Conservation (phyloP, 106 monocot genomes). For the Posidonia australis region DNA sequence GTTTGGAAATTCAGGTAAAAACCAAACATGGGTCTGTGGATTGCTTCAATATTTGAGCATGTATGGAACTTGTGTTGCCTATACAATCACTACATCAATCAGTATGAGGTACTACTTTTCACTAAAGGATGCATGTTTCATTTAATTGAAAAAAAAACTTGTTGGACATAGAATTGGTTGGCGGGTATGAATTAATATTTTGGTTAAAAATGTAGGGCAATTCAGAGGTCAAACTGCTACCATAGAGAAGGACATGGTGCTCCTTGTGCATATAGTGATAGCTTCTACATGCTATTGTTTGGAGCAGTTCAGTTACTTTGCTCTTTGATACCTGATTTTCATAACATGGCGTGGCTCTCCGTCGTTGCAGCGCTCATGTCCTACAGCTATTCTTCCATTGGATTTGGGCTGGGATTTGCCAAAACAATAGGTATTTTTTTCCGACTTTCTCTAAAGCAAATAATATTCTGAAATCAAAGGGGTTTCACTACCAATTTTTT, state of each 20-base stretch:
- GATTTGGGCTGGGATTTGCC: slow-evolving; percentile 58
- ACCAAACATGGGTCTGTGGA: slow-evolving; percentile 21
- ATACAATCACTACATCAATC: slow-evolving; percentile 17
- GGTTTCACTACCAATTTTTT: no score
- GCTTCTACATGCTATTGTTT: slow-evolving; percentile 53
- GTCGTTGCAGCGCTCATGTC: slow-evolving; percentile 69
- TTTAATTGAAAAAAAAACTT: no score
- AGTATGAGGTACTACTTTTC: slow-evolving; percentile 14
- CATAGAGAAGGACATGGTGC: slow-evolving; percentile 18
- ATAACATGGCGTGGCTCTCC: slow-evolving; percentile 85
- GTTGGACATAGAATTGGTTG: no score
- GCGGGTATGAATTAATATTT: no score
- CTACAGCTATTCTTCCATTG: slow-evolving; percentile 71
- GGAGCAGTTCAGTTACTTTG: slow-evolving; percentile 53
- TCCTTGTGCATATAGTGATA: slow-evolving; percentile 8
- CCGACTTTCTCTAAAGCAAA: no score
- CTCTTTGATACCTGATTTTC: slow-evolving; percentile 74
- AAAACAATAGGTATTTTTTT: slow-evolving; percentile 61
- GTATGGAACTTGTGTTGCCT: slow-evolving; percentile 11
- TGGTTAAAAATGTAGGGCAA: slow-evolving; percentile 8
- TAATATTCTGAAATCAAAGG: no score
- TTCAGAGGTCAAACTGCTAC: slow-evolving; percentile 16
- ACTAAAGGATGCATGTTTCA: no score
- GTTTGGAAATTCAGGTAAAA: slow-evolving; percentile 7
- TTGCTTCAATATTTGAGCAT: slow-evolving; percentile 20